Conservation (phyloP, 2,329 filamentous ascomycete species). For the Clonostachys sp. region DNA sequence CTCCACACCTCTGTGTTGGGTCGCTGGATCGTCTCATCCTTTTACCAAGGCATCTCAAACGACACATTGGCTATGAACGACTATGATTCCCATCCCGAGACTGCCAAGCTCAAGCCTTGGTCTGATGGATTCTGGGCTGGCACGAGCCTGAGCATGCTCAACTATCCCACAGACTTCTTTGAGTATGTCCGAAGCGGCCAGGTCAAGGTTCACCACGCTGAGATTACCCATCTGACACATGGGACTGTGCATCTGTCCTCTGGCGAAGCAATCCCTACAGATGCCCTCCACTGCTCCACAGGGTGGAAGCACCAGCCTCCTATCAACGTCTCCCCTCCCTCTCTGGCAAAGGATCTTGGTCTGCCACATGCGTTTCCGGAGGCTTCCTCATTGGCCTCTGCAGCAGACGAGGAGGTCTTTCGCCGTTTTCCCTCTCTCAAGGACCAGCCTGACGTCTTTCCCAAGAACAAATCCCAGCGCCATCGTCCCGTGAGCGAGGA, state of each 20-base stretch:
- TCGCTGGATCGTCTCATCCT: constrained; percentile 36
- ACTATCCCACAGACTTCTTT: constrained; percentile 44
- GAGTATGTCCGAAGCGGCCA: constrained; percentile 42
- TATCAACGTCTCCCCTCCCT: constrained; percentile 13
- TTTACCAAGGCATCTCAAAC: constrained; percentile 41
- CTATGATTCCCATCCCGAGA: constrained; percentile 34
- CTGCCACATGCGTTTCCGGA: constrained; percentile 5
- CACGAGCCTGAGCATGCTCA: constrained; percentile 45
- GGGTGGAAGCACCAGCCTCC: constrained; percentile 43
- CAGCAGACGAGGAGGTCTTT: constrained; percentile 9
- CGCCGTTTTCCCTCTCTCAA: constrained; percentile 10
- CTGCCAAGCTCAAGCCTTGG: constrained; percentile 33
- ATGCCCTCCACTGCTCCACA: constrained; percentile 45
- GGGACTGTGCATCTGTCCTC: constrained; percentile 33
- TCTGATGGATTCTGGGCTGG: constrained; percentile 40
- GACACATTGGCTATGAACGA: constrained; percentile 41
- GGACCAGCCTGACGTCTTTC: constrained; percentile 9
- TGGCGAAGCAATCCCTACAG: constrained; percentile 30
- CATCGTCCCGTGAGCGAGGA: constrained; percentile 9
- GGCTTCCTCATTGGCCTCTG: constrained; percentile 4
- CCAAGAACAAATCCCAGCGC: background rate
- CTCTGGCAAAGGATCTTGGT: constrained; percentile 2
- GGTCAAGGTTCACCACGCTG: constrained; percentile 39
- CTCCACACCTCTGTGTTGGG: constrained; percentile 46
- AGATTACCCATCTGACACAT: constrained; percentile 33